Evolutionary conservation across 495 filamentous ascomycete species (phyloP).

Genomic region (Penicillium lividum): DNA sequence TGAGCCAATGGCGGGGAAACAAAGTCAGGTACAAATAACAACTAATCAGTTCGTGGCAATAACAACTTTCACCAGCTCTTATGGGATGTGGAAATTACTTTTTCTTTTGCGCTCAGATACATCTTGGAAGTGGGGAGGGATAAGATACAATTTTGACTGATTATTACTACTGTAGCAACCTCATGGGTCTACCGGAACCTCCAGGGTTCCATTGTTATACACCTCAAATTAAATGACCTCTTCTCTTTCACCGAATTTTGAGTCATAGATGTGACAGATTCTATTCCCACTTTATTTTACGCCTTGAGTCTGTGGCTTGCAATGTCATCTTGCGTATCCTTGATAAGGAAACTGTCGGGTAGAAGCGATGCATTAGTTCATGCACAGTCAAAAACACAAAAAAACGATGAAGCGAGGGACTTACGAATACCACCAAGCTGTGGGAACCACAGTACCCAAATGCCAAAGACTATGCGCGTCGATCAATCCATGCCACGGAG

Average conservation of each 20-base stretch:
- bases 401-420: constrained; percentile 35
- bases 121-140: constrained; percentile 12
- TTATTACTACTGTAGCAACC: constrained; percentile 5
- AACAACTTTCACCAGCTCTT: background rate
- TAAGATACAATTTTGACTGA: background rate
- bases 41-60: background rate
- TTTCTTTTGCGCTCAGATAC: background rate
- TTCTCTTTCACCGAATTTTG: constrained; percentile 7
- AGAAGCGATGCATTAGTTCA: constrained; percentile 24
- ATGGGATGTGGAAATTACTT: constrained; percentile 20
- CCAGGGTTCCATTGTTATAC: constrained; percentile 17
- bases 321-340: constrained; percentile 75
- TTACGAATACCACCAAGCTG: constrained; percentile 94
- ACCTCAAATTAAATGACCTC: background rate
- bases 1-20: constrained; percentile 30
- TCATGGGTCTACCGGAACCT: constrained; percentile 16
- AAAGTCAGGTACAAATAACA: background rate
- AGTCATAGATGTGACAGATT: background rate
- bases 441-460: constrained; percentile 84
- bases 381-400: constrained; percentile 2
- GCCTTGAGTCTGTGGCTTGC: constrained; percentile 53
- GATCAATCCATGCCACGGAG: constrained; percentile 76
- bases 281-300: constrained; percentile 24
- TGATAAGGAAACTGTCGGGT: constrained; percentile 67
- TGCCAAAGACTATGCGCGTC: constrained; percentile 98